phyloP scores from a whole-genome alignment of 2,329 filamentous ascomycete species.

The Pseudogymnoascus sp. region DNA sequence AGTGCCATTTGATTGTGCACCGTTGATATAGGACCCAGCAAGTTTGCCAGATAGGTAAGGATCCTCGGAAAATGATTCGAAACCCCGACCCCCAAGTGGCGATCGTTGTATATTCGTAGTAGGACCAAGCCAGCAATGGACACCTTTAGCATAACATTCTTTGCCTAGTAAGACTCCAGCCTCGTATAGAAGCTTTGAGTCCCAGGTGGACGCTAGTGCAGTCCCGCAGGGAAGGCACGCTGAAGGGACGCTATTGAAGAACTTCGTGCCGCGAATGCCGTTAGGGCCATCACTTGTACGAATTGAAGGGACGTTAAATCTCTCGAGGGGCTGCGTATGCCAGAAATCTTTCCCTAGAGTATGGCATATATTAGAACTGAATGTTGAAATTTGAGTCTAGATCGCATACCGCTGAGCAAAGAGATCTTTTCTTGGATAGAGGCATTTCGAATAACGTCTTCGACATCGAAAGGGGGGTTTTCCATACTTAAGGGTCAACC shows the following conservation, averaged over 20 bases:
- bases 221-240: conserved; percentile 41
- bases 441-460: not conserved
- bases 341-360: conserved; percentile 57
- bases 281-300: conserved; percentile 59
- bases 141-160: conserved; percentile 62
- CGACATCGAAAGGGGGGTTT: not conserved
- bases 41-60: conserved; percentile 41
- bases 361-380: too few species aligned
- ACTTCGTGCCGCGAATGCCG: not conserved
- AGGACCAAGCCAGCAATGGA: conserved; percentile 66
- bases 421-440: not conserved
- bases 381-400: too few species aligned
- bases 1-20: conserved; percentile 39
- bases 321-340: conserved; percentile 57
- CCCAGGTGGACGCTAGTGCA: conserved; percentile 58
- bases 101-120: conserved; percentile 45
- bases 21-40: conserved; percentile 39
- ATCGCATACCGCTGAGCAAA: not conserved
- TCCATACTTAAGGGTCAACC: not conserved
- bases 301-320: conserved; percentile 57
- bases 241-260: conserved; percentile 35
- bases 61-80: conserved; percentile 44
- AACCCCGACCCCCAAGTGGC: conserved; percentile 43
- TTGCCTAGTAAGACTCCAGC: conserved; percentile 61
- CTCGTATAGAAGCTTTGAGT: conserved; percentile 54